Evolutionary conservation across 2,329 filamentous ascomycete species (phyloP).

Genomic region (Raffaelea arxii): DNA sequence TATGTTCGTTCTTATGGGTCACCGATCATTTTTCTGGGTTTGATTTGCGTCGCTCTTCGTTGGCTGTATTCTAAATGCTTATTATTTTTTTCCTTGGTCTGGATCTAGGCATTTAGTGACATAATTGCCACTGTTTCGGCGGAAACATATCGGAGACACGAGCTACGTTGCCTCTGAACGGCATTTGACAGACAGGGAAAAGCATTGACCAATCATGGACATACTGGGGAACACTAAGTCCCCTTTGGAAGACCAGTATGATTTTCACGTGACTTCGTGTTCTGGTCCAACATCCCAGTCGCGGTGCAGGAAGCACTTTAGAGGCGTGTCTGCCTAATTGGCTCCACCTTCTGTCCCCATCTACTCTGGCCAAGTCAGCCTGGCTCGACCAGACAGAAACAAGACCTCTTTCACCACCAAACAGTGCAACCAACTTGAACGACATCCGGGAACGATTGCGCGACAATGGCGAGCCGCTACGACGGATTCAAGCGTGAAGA

Average conservation of each 20-base stretch:
- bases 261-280: conserved; percentile 8
- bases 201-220: conserved; percentile 9
- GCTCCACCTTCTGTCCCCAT: background rate
- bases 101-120: conserved; percentile 1
- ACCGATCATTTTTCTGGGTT: too few relatives aligned
- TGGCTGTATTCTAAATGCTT: background rate
- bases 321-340: conserved; percentile 8
- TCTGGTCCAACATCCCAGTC: too few relatives aligned
- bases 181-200: background rate
- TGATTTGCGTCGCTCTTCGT: background rate
- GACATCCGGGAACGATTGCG: too few relatives aligned
- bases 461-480: conserved; percentile 24
- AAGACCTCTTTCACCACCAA: background rate
- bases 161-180: conserved; percentile 3
- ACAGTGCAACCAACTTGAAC: too few relatives aligned
- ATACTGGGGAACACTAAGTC: background rate
- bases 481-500: conserved; percentile 28
- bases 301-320: too few relatives aligned
- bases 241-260: too few relatives aligned
- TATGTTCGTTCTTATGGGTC: too few relatives aligned
- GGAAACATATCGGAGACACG: conserved; percentile 7
- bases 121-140: conserved; percentile 1
- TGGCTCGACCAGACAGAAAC: background rate
- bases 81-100: background rate
- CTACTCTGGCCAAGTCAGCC: background rate